Evolutionary conservation across 108 stramenopile species (phyloP), one percentile per base, ranked within the genome.

Genomic region (Fragilaria crotonensis): DNA sequence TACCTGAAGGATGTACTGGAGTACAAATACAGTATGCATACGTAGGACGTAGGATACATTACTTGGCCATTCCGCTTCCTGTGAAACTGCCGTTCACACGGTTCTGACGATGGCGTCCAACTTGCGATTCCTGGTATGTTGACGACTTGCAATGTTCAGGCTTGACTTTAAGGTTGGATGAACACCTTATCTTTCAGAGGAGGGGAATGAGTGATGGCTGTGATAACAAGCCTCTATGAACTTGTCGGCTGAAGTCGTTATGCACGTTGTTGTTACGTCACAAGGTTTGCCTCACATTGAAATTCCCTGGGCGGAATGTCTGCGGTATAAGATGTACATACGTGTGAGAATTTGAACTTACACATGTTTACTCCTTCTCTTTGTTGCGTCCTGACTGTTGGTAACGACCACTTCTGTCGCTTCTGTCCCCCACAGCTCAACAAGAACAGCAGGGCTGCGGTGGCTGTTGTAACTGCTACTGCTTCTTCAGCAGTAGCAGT

Each of bases 381-480:
- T 46, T 28, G 53, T 54, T 30, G 4, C 20, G 29, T 22, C 18
- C 23, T 20, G 29, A 32, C 11, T 33, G n/a, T 58, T 5, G 5
- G 5, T 27, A 30, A 9, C 48, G 21, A 50, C 17, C 17, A 50
- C 20, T 5, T 21, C 48, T 21, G 5, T n/a, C 48, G 5, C 20
- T n/a, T 22, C 19, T 22, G 21, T 19, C 9, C 5, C 21, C 5
- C 5, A 49, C 45, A 60, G 59, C 48, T 60, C 11, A 33, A 48
- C 36, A 49, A 48, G 30, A 60, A 60, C 59, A 33, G 47, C 41
- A 52, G 30, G 48, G 59, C 59, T 4, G 56, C 46, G 4, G 54
- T 57, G 27, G 63, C 74, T 26, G 62, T 63, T 5, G 61, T 63
- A 26, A 57, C 71, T 2, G 72, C 65, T 7, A 57, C 64, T 3